Conservation (phyloP, 2,329 filamentous ascomycete species). For the Chaetothyriales sp. region DNA sequence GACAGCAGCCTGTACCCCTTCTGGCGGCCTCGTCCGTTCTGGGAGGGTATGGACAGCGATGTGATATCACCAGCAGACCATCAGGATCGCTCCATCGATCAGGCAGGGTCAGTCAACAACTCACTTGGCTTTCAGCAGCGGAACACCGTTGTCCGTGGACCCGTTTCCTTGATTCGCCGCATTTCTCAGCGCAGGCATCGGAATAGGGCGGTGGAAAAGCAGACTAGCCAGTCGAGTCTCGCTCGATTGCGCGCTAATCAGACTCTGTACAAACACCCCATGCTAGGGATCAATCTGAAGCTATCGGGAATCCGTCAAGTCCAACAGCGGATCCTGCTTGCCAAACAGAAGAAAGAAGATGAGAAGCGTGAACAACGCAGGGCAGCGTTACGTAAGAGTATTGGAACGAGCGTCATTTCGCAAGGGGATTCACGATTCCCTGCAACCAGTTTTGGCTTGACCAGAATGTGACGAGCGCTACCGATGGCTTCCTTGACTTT, state of each 20-base stretch:
- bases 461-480: neutral
- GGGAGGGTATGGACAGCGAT: slow-evolving; percentile 30
- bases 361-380: slow-evolving; percentile 37
- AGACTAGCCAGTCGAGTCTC: slow-evolving; percentile 21
- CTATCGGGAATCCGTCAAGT: slow-evolving; percentile 37
- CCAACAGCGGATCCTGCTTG: slow-evolving; percentile 31
- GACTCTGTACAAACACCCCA: slow-evolving; percentile 22
- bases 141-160: slow-evolving; percentile 30
- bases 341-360: slow-evolving; percentile 29
- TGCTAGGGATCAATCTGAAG: slow-evolving; percentile 33
- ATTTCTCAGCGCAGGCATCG: slow-evolving; percentile 21
- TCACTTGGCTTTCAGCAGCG: slow-evolving; percentile 40
- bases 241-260: slow-evolving; percentile 18
- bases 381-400: slow-evolving; percentile 39
- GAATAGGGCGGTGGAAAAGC: slow-evolving; percentile 15
- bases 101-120: slow-evolving; percentile 37
- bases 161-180: slow-evolving; percentile 22
- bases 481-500: neutral
- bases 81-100: slow-evolving; percentile 21
- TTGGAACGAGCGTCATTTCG: slow-evolving; percentile 30
- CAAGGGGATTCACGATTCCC: slow-evolving; percentile 22
- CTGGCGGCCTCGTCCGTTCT: slow-evolving; percentile 49
- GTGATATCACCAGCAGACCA: neutral
- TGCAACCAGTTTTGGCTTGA: slow-evolving; percentile 8
- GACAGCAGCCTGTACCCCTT: slow-evolving; percentile 42